A percentile compares a stretch with the other conserved stretches of the same genome.
phyloP scores from a whole-genome alignment of 768 basidiomycete genomes.

The Lactarius vividus region DNA sequence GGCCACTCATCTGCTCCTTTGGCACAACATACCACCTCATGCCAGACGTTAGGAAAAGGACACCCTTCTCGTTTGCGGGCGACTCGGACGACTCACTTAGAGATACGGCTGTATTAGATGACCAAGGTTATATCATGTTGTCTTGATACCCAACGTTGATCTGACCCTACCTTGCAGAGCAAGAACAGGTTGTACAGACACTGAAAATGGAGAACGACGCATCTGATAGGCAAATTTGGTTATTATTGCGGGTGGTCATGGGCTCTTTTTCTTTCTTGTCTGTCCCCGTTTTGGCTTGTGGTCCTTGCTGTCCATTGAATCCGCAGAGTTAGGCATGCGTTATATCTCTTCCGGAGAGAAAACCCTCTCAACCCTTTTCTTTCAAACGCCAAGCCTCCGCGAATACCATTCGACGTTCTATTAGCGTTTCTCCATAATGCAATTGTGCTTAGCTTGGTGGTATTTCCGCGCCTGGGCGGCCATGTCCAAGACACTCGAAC shows the following conservation, averaged over 20 bases:
- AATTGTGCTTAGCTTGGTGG: slow-evolving; percentile 14
- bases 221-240: slow-evolving; percentile 43
- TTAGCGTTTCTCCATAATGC: slow-evolving; percentile 29
- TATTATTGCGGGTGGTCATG: slow-evolving; percentile 37
- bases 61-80: slow-evolving; percentile 8
- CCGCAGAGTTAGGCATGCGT: slow-evolving; percentile 19
- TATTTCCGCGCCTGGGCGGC: background rate
- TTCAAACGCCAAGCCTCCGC: slow-evolving; percentile 27
- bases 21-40: background rate
- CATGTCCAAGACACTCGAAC: background rate
- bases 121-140: slow-evolving; percentile 9
- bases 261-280: slow-evolving; percentile 16
- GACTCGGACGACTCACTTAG: background rate
- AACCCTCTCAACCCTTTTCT: slow-evolving; percentile 51
- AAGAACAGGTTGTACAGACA: slow-evolving; percentile 53
- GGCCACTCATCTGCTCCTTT: background rate
- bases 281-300: slow-evolving; percentile 8
- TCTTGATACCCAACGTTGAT: background rate
- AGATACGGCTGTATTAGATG: slow-evolving; percentile 13
- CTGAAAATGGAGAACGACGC: slow-evolving; percentile 45
- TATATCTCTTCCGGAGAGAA: slow-evolving; percentile 42
- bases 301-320: background rate
- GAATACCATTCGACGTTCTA: slow-evolving; percentile 18
- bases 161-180: slow-evolving; percentile 42
- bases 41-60: slow-evolving; percentile 18